These are phyloP conservation scores for Steccherinum ochraceum DNA, from an alignment of 768 basidiomycete genomes.

Conservation along the genomic window DNA sequence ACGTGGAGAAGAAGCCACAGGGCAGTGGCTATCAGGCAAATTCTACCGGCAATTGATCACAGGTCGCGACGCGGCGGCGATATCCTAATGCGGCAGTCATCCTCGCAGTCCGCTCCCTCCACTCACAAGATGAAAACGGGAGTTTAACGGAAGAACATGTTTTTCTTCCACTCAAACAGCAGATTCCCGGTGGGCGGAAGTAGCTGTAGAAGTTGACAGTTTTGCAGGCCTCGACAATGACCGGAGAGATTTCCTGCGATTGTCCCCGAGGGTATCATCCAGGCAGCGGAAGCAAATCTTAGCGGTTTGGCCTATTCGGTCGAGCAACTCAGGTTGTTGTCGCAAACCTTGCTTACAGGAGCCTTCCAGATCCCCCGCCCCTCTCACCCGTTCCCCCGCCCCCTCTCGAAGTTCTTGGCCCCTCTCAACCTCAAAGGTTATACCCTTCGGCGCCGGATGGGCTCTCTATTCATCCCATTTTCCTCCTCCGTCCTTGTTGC, in stretches of 20 bases:
- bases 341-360: constrained; percentile 9
- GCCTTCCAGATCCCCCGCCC: constrained; percentile 9
- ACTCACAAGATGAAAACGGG: too few species aligned
- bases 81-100: background rate
- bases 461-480: too few species aligned
- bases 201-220: background rate
- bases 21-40: background rate
- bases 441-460: too few species aligned
- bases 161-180: background rate
- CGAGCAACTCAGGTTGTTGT: constrained; percentile 7
- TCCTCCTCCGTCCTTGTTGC: too few species aligned
- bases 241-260: background rate
- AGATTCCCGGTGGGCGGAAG: background rate
- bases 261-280: background rate
- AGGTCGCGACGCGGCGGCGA: background rate
- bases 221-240: background rate
- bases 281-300: constrained; percentile 30
- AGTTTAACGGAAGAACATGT: too few species aligned
- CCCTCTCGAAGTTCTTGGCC: constrained; percentile 7
- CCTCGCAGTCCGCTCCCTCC: background rate
- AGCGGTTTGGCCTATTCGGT: constrained; percentile 18
- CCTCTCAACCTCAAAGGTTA: too few species aligned
- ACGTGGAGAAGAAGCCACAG: too few species aligned
- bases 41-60: background rate
- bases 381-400: constrained; percentile 13